phyloP scores from a whole-genome alignment of 495 filamentous ascomycete genomes.

The Wilcoxina mikolae region DNA sequence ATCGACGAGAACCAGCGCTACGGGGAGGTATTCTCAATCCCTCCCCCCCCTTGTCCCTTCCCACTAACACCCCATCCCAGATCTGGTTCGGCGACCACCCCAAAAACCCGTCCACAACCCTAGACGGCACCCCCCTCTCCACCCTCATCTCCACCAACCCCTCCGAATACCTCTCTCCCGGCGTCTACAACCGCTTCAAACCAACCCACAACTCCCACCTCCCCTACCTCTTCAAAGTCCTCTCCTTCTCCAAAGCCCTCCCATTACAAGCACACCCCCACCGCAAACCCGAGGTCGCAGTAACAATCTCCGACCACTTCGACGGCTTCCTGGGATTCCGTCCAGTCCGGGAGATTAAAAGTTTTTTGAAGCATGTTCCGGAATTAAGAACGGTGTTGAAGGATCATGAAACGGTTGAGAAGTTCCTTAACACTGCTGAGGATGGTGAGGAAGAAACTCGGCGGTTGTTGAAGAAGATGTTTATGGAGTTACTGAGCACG shows the following conservation, averaged over 20 bases:
- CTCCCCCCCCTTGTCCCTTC: neutral
- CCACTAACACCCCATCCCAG: conserved; percentile 23
- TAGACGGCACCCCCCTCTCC: conserved; percentile 47
- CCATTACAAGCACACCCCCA: conserved; percentile 71
- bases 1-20: conserved; percentile 58
- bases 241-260: conserved; percentile 64
- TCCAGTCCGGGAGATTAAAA: conserved; percentile 44
- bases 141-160: conserved; percentile 51
- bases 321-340: conserved; percentile 70
- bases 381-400: conserved; percentile 35
- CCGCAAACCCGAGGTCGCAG: conserved; percentile 70
- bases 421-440: conserved; percentile 37
- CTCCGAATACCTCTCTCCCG: conserved; percentile 47
- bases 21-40: conserved; percentile 13
- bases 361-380: conserved; percentile 40
- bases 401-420: conserved; percentile 35
- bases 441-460: conserved; percentile 43
- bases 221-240: conserved; percentile 64
- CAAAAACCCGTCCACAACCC: conserved; percentile 47
- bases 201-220: conserved; percentile 38
- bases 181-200: conserved; percentile 44
- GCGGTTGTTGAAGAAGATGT: conserved; percentile 45
- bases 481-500: conserved; percentile 34
- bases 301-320: conserved; percentile 53
- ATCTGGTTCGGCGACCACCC: conserved; percentile 81